These are phyloP conservation scores for Cladosporium cucumerinum DNA, from an alignment of 2,329 filamentous ascomycete genomes.

Conservation along the genomic window DNA sequence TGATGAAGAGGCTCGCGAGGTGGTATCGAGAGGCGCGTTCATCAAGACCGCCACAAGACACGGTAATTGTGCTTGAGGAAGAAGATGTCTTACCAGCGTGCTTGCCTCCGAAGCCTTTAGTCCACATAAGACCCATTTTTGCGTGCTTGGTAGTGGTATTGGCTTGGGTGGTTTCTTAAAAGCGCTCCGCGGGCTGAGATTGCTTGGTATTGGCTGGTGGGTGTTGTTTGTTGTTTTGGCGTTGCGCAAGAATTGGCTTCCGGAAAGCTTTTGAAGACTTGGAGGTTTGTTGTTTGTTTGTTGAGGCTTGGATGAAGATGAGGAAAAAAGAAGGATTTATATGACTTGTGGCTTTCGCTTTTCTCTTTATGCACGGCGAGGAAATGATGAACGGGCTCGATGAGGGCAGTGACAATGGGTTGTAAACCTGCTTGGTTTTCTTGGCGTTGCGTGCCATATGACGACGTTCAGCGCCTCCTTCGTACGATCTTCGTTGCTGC, in stretches of 20 bases:
- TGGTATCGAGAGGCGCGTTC: neutral
- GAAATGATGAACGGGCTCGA: neutral
- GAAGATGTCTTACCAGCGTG: conserved; percentile 39
- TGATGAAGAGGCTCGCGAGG: neutral
- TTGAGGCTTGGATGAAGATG: neutral
- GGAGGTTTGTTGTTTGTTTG: neutral
- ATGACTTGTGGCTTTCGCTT: neutral
- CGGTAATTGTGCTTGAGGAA: neutral
- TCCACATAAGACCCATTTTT: conserved; percentile 48
- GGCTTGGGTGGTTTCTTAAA: neutral
- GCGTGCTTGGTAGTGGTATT: neutral
- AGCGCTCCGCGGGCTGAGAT: conserved; percentile 16
- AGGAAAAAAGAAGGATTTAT: too few relatives aligned
- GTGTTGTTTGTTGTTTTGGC: conserved; percentile 6
- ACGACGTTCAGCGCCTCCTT: neutral
- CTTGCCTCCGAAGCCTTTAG: conserved; percentile 44
- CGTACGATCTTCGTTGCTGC: neutral
- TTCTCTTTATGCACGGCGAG: neutral
- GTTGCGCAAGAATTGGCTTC: neutral
- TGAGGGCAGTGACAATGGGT: neutral
- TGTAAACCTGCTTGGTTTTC: neutral
- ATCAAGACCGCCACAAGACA: neutral
- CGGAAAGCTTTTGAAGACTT: neutral
- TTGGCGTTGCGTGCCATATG: neutral
- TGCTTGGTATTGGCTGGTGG: conserved; percentile 4